Evolutionary conservation across 2,329 filamentous ascomycete species (phyloP).

Genomic region (Colletotrichum gloeosporioides): DNA sequence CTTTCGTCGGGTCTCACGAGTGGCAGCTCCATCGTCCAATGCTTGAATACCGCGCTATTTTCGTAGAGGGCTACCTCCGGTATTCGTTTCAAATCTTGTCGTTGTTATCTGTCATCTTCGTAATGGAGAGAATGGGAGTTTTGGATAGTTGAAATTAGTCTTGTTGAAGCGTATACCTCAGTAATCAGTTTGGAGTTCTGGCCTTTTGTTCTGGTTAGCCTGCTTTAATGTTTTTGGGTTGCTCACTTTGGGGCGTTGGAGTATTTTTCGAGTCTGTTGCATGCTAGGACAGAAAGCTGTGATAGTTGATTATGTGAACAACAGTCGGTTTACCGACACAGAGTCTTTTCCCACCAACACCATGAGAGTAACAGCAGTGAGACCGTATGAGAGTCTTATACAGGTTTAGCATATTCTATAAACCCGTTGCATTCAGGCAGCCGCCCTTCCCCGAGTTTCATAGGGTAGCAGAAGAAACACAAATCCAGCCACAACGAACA

Average conservation of each 20-base stretch:
- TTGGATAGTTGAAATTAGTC: background rate
- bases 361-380: background rate
- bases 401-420: rapidly evolving
- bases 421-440: background rate
- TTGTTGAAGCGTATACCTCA: background rate
- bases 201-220: background rate
- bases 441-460: background rate
- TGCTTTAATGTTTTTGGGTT: background rate
- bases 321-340: background rate
- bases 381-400: rapidly evolving
- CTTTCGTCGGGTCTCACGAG: background rate
- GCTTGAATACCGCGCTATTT: background rate
- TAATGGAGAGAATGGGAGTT: background rate
- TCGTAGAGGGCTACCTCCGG: background rate
- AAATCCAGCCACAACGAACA: conserved; percentile 6
- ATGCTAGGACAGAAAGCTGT: background rate
- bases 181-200: background rate
- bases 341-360: background rate
- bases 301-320: background rate
- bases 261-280: background rate
- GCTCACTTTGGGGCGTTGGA: background rate
- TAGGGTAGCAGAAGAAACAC: conserved; percentile 2
- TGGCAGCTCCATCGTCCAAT: background rate
- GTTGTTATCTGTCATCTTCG: background rate
- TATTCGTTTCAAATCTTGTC: rapidly evolving